Evolutionary conservation across 768 basidiomycete genomes (phyloP), one percentile per base, ranked within the genome.

Genomic region (Suillus ampliporus): DNA sequence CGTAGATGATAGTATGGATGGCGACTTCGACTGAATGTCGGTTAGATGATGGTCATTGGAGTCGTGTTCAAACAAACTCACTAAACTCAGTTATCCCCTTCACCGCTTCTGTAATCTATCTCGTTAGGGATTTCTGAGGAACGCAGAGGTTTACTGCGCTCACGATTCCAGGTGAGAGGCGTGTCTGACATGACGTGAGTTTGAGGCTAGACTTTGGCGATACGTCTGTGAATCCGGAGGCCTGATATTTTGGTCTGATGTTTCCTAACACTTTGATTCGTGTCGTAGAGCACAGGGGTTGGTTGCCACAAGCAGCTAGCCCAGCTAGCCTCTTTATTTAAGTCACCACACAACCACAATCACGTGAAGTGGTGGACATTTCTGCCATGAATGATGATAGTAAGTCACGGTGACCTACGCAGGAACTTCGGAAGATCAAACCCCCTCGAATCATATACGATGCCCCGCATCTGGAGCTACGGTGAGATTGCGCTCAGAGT

Each of bases 1-100:
- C 87, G 70, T 93, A 97, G 6, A 99, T 84, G 64, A 99, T 94
- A 4, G 89, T 89, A 71, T 98, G 96, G 63, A 97, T 89, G 11
- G 93, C 92, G 35, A 96, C 92, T 72, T 99, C 97, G 68, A 99
- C 97, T 99, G 70, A 23, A 34, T 51, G 11, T 13, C 40, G 34
- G 44, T 75, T 6, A 70, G 67, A 26, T 44, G 19, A 23, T 2
- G 11, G 11, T 31, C 11, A 50, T 26, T 21, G 19, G n/a, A 23
- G 28, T 17, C 38, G 19, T 34, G 37, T 37, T 8, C 46, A 38
- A 46, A 26, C 19, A 14, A 46, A 76, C 87, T 68, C 66, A 91
- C 91, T 86, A 77, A 92, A 92, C 71, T 91, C 90, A 50, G 85
- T 78, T 57, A 91, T 83, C 23, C 87, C 89, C 59, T 80, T 81